Percentiles rank a stretch among this genome's conserved stretches.
Evolutionary conservation across 1,139 yeast genomes (phyloP).

Genomic region (Dujonia santamariae): DNA sequence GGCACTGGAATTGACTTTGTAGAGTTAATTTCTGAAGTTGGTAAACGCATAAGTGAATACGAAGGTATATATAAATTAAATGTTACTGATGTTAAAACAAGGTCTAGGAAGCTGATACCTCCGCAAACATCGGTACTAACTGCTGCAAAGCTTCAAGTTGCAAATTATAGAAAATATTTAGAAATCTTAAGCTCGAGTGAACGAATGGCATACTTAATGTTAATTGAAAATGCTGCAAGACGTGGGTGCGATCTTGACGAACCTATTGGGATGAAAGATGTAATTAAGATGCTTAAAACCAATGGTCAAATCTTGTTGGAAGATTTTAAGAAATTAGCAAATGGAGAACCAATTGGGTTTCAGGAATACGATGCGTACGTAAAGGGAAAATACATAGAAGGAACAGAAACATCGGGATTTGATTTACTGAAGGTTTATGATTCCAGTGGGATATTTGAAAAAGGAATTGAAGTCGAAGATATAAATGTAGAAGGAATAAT

Average conservation of each 20-base stretch:
- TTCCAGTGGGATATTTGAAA: too few relatives aligned
- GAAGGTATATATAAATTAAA: conserved; percentile 11
- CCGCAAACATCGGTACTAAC: conserved; percentile 42
- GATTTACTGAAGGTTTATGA: background rate
- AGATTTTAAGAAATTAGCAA: conserved; percentile 46
- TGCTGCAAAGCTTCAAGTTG: conserved; percentile 54
- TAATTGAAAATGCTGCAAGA: conserved; percentile 42
- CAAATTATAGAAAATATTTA: conserved; percentile 49
- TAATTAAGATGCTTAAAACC: conserved; percentile 33
- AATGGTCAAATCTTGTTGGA: conserved; percentile 28
- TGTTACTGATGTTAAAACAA: conserved; percentile 60
- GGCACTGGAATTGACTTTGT: too few relatives aligned
- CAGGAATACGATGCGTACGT: conserved; percentile 30
- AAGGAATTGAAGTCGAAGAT: too few relatives aligned
- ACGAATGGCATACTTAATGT: conserved; percentile 25
- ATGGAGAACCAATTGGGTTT: conserved; percentile 45
- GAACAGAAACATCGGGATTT: background rate
- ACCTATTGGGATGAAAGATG: conserved; percentile 41
- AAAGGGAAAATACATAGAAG: conserved; percentile 5
- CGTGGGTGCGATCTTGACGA: conserved; percentile 47
- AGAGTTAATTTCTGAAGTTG: too few relatives aligned
- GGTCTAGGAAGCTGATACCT: conserved; percentile 43
- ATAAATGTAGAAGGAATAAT: too few relatives aligned
- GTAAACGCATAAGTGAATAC: conserved; percentile 7
- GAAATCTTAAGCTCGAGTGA: conserved; percentile 24